Base-by-base conservation (phyloP, 2,329 filamentous ascomycete species). In the Venturiaceae sp. region DNA sequence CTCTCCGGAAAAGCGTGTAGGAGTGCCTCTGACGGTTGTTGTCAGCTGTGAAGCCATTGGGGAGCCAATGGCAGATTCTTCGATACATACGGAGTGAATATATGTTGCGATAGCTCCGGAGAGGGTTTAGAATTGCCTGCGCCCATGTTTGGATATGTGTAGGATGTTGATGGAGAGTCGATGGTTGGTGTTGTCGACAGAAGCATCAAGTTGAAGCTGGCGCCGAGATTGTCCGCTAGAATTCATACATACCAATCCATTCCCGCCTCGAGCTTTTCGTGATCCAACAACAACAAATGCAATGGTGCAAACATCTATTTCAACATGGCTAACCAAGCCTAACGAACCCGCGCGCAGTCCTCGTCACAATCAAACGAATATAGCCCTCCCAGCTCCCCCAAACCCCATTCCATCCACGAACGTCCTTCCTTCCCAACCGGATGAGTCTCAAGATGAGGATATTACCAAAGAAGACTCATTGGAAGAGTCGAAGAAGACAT, bases 1-100 rank as follows among this genome's bases (percentile, higher is more conserved):
- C 69, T 88, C 85, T 69, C 89, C 85, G 64, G 91, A 95, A 73
- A 95, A 86, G 65, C 81, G 79, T 62, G 87, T 79, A 61, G 84
- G 83, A 44, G 82, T 78, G 64, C 83, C 77, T 67, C 81, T 85
- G 67, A 63, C 32, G n/a, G 16, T 33, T 9, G 13, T 32, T 56
- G 26, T 37, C 30, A 57, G 23, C 39, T 46, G 33, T 33, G 44
- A 50, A 50, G 53, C 36, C 41, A 26, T 39, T 50, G 21, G 21
- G 19, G 11, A 13, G 23, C 57, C 41, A 32, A 13, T 32, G 26
- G 30, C 37, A 16, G 55, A 26, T 23, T 26, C 36, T 28, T 16
- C 28, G 16, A 33, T 16, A 73, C 79, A 61, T 74, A 85, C 82
- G 82, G 77, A 55, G 79, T 76, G 72, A 86, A 86, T 68, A 84